Evolutionary conservation across 192 early-diverging fungal genomes (phyloP), one percentile per base, ranked within the genome.

Genomic region (Gryganskiella cystojenkinii): DNA sequence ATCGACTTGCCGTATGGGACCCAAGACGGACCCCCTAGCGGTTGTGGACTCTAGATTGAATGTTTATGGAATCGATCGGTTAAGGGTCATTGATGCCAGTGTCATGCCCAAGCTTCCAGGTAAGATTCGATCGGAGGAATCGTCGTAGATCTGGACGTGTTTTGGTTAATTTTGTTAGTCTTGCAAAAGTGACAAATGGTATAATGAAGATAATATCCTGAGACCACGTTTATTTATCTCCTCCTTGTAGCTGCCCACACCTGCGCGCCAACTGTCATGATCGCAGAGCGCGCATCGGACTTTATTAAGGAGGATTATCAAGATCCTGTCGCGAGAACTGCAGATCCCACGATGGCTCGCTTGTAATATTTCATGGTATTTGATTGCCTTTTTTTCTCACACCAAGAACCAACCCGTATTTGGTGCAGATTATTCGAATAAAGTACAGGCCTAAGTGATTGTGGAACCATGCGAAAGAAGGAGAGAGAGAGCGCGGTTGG

Each of bases 1-100:
- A 3, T 42, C 64, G 10, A 67, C 71, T 25, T 66, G 64, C 33
- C 46, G 61, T 56, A 70, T 70, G 67, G 67, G 67, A 8, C 67
- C 67, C 19, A 3, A 27, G 11, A 45, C 33, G 25, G 59, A 55
- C 58, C 49, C 58, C 27, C 31, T 51, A 15, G 67, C 67, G 33
- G 67, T 70, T 0, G 67, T 70, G 27, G 58, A 70, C 42, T 15
- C 35, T 0, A 44, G 50, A 1, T 58, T 70, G 8, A 53, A 42
- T 33, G 67, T 70, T 13, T 56, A 70, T 35, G 67, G 67, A 0
- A 42, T 70, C 20, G 37, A 70, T 34, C 28, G 47, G 0, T 47
- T 70, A 25, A 56, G 67, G 35, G 67, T 70, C 43, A 25, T 70
- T 19, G 67, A 70, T 15, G 27, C 58, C 10, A 70, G 67, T 70